These are phyloP conservation scores for Lachnellula cervina DNA, from an alignment of 2,329 filamentous ascomycete genomes.

Conservation along the genomic window DNA sequence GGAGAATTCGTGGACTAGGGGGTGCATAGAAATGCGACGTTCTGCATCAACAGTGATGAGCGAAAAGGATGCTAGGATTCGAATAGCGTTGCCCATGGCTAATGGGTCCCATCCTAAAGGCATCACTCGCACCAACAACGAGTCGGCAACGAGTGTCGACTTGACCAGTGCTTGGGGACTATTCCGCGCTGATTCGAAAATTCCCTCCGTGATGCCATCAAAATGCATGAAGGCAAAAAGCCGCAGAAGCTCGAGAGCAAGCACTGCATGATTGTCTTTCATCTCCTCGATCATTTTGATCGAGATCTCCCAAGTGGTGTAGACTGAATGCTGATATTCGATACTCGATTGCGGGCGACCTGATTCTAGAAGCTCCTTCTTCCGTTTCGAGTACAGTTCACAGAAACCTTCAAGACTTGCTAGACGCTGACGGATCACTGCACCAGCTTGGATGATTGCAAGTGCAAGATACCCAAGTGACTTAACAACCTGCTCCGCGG, in stretches of 20 bases:
- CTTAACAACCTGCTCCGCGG: slow-evolving; percentile 16
- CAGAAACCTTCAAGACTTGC: slow-evolving; percentile 12
- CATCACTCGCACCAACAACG: slow-evolving; percentile 1
- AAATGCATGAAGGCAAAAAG: slow-evolving; percentile 20
- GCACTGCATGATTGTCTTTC: background rate
- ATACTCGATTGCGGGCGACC: background rate
- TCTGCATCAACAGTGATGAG: slow-evolving; percentile 5
- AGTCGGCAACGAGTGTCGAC: too few relatives aligned
- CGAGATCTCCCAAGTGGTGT: slow-evolving; percentile 20
- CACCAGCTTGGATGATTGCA: slow-evolving; percentile 29
- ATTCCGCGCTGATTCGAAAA: slow-evolving; percentile 1
- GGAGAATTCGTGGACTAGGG: slow-evolving; percentile 34
- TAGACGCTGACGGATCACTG: slow-evolving; percentile 14
- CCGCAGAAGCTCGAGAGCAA: slow-evolving; percentile 13
- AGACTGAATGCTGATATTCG: slow-evolving; percentile 13
- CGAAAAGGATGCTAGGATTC: slow-evolving; percentile 7
- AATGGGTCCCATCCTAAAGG: slow-evolving; percentile 9
- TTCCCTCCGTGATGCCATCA: slow-evolving; percentile 4
- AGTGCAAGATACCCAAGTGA: slow-evolving; percentile 27
- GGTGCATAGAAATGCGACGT: slow-evolving; percentile 30
- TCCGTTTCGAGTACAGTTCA: slow-evolving; percentile 8
- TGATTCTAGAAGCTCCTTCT: slow-evolving; percentile 9
- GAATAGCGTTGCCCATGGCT: slow-evolving; percentile 5
- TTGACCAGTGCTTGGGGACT: too few relatives aligned
- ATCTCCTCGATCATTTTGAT: slow-evolving; percentile 9